Percentiles rank a stretch among this genome's conserved stretches.
Conservation (phyloP, 1,284 basidiomycete species). For the Amylostereum areolatum region DNA sequence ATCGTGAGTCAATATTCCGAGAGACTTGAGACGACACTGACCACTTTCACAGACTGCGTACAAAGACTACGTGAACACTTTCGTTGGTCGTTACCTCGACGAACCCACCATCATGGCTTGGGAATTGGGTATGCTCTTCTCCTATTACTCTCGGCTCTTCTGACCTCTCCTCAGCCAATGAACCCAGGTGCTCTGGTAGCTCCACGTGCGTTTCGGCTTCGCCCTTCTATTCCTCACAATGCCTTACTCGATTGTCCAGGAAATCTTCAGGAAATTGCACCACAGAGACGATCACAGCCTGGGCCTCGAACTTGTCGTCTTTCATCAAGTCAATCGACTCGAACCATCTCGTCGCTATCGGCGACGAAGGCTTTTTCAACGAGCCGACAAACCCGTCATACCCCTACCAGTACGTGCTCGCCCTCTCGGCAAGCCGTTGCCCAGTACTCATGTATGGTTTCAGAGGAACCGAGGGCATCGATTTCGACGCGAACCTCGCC, state of each 20-base stretch:
- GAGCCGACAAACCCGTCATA: conserved; percentile 37
- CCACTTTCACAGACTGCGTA: too few species aligned
- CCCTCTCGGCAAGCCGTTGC: too few species aligned
- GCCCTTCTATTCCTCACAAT: neutral
- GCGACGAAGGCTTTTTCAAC: conserved; percentile 61
- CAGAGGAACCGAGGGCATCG: too few species aligned
- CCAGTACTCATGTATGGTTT: too few species aligned
- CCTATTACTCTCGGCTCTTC: too few species aligned
- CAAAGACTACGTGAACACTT: conserved; percentile 34
- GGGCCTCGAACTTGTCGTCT: conserved; percentile 25
- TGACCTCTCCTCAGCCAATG: conserved; percentile 20
- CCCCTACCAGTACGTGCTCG: conserved; percentile 50
- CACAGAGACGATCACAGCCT: conserved; percentile 23
- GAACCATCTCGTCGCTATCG: conserved; percentile 36
- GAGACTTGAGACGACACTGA: too few species aligned
- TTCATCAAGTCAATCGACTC: conserved; percentile 29
- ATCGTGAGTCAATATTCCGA: too few species aligned
- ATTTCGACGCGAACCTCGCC: too few species aligned
- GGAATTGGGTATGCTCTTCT: conserved; percentile 27
- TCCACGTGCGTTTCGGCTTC: conserved; percentile 18
- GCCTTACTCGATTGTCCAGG: conserved; percentile 7
- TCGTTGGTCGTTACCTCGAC: conserved; percentile 32
- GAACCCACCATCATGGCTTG: conserved; percentile 34
- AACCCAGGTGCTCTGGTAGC: conserved; percentile 31
- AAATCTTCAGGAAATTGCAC: conserved; percentile 24